Base-by-base conservation (phyloP, 805 yeast genomes). In the Naumovozyma baii region DNA sequence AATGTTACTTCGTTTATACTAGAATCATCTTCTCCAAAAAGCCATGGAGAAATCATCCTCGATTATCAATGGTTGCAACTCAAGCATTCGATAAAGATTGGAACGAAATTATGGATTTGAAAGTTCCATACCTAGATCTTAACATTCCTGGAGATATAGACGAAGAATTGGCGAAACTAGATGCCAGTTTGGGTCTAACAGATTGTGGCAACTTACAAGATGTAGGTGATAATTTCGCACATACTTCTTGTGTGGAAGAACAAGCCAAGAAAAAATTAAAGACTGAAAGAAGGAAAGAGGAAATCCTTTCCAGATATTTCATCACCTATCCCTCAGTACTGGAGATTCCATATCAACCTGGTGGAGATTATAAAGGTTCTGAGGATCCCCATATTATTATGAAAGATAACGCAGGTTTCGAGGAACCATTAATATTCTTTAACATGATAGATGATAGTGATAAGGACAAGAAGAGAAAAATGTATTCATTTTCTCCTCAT, bases 1-100 rank as follows among this genome's bases (percentile, higher is more conserved):
- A 71, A 14, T 64, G 69, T n/a, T 76, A 72, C 53, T 54, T 68
- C 44, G 60, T 69, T 60, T 67, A 67, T 16, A 65, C 73, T 64
- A 70, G 76, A 39, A 46, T 70, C 16, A 50, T 63, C n/a, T 72
- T 69, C 48, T 52, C 62, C 9, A 59, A 57, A 5, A 59, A 59
- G 4, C 42, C 48, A 2, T 43, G 45, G 4, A 58, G 64, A 43
- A 59, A 52, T 36, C 52, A 55, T 34, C 64, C 15, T 66, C 72
- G 4, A 58, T 70, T 20, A 45, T 67, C 5, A 62, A 57, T 70
- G 29, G 46, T 68, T 5, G 66, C 70, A 49, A 64, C 64, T 8
- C 74, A 70, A 48, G 43, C 68, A 1, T 72, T 57, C 51, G 69
- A 70, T 47, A 50, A 61, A 26, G 52, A 67, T 25, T 72, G 75